phyloP scores from a whole-genome alignment of 225 moss, liverwort and hornwort species.

The Physcomitrellopsis africana region DNA sequence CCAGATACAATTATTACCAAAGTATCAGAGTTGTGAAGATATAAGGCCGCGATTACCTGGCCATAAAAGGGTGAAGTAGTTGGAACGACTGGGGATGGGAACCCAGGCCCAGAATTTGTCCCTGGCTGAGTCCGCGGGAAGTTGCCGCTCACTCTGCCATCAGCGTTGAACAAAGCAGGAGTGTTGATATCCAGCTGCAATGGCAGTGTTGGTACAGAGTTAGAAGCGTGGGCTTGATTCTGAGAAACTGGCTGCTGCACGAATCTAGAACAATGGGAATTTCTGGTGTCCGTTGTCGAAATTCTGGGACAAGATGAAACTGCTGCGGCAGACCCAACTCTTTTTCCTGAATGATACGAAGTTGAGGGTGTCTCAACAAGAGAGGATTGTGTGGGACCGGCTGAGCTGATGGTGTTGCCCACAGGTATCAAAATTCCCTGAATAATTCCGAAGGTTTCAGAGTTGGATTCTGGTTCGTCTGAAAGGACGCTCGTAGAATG shows the following conservation, averaged over 20 bases:
- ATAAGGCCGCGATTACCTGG: constrained; percentile 36
- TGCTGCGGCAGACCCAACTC: constrained; percentile 30
- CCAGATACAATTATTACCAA: background rate
- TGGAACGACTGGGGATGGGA: constrained; percentile 26
- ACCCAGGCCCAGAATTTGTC: constrained; percentile 32
- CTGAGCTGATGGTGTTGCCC: constrained; percentile 19
- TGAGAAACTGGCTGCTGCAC: constrained; percentile 40
- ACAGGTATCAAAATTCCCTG: constrained; percentile 20
- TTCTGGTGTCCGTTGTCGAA: constrained; percentile 26
- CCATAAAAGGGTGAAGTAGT: constrained; percentile 37
- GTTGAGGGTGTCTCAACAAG: constrained; percentile 25
- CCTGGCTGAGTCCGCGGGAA: constrained; percentile 42
- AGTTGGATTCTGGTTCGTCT: constrained; percentile 19
- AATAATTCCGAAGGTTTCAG: constrained; percentile 21
- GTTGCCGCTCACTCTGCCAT: constrained; percentile 24
- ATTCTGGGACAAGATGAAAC: constrained; percentile 30
- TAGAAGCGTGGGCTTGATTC: constrained; percentile 30
- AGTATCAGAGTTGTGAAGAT: background rate
- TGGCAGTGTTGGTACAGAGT: constrained; percentile 27
- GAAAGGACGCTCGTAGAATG: constrained; percentile 12
- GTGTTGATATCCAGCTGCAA: constrained; percentile 38
- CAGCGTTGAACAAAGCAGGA: constrained; percentile 36
- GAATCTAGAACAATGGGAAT: constrained; percentile 27
- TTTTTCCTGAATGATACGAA: constrained; percentile 35
- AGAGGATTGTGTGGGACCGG: constrained; percentile 22